Base-by-base conservation (phyloP, 75 land plant genomes). In the Ceratopteris richardii region DNA sequence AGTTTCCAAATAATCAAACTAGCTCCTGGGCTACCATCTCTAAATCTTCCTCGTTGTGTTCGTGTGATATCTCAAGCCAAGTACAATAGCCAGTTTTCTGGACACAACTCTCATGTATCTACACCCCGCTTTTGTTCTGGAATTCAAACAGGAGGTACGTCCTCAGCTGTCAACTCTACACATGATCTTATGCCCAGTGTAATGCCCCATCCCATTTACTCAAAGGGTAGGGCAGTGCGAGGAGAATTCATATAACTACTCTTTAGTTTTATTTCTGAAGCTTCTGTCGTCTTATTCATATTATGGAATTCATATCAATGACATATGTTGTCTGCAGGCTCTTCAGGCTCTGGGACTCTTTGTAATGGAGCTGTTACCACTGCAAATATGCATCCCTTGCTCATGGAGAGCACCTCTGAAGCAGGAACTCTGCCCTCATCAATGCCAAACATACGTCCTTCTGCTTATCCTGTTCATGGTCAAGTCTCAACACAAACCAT, bases 41-140 rank as follows among this genome's bases (percentile, higher is more conserved):
- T 94, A 31, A 90, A 90, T 66, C 98, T 94, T 55, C 98, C 98
- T 4, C 83, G 85, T 31, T 67, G 80, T 42, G 98, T 83, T 44
- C 87, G 96, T 63, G 76, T 94, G 13, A 77, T 94, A 24, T 72
- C 98, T 48, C 79, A 76, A 63, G 69, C 92, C 50, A 70, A 73
- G 31, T 64, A 81, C 24, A 60, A 63, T 47, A 44, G 53, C 30
- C 31, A n/a, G 39, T 57, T 46, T 2, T 19, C 3, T 65, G 63
- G 40, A 51, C 65, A 40, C 51, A 41, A 0, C 30, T 21, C 3
- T 9, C 3, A 9, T 33, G 3, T 9, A 3, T 9, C 9, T 33
- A 9, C 37, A 33, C 37, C 37, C 9, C 7, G 37, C 37, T 4
- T n/a, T n/a, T n/a, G 37, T 9, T 33, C 9, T 9, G 9, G 37